phyloP scores from a whole-genome alignment of 2,329 filamentous ascomycete species.

The Cercospora citrullina region DNA sequence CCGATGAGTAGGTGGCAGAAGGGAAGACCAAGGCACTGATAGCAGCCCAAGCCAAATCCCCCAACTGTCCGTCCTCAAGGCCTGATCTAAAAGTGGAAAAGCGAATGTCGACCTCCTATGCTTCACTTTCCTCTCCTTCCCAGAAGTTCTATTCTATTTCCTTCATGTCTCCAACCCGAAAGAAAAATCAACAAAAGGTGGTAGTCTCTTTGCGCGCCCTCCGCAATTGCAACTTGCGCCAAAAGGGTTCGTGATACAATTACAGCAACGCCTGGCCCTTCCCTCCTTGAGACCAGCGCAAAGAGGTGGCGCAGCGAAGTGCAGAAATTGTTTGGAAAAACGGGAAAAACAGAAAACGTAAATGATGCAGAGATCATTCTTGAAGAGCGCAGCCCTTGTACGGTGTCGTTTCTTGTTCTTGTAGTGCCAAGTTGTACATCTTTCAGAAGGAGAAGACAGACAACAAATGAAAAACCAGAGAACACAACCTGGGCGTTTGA shows the following conservation, averaged over 20 bases:
- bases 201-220: not conserved
- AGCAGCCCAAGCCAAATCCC: not conserved
- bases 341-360: not conserved
- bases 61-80: not conserved
- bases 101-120: not conserved
- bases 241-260: constrained; percentile 10
- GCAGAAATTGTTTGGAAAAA: not conserved
- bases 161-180: not conserved
- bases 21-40: not conserved
- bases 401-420: not conserved
- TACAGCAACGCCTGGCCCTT: not conserved
- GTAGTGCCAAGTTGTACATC: not conserved
- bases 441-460: not conserved
- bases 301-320: not conserved
- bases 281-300: not conserved
- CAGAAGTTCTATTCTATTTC: not conserved
- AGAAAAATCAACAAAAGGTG: not conserved
- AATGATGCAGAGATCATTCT: constrained; percentile 2
- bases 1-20: not conserved
- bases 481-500: not conserved
- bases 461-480: not conserved
- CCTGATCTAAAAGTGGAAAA: not conserved
- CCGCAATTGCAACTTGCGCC: constrained; percentile 1
- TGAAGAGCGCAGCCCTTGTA: constrained; percentile 3
- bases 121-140: not conserved